Conservation (phyloP, 371 early-diverging fungal species). For the Apophysomyces variabilis region DNA sequence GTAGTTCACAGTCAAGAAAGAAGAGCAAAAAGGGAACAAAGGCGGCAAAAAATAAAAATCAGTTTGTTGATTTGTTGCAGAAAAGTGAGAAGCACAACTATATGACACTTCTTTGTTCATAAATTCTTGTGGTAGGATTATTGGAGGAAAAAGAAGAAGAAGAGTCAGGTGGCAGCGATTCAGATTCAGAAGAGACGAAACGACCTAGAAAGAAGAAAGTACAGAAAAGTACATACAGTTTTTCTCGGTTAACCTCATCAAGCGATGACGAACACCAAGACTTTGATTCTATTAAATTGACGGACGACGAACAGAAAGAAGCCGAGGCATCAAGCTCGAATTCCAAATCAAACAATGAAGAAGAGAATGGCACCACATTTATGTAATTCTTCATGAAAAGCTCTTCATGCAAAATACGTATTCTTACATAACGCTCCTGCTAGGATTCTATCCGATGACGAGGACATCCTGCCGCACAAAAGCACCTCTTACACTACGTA, state of each 20-base stretch:
- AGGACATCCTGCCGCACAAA: neutral
- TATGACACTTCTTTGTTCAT: neutral
- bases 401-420: neutral
- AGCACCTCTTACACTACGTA: neutral
- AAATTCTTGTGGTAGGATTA: neutral
- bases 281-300: neutral
- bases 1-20: neutral
- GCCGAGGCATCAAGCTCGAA: neutral
- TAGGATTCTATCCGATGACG: constrained; percentile 2
- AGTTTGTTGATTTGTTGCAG: constrained; percentile 26
- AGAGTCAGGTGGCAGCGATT: constrained; percentile 8
- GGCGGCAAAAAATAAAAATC: constrained; percentile 1
- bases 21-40: constrained; percentile 5
- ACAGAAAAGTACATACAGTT: neutral
- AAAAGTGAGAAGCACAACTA: constrained; percentile 22
- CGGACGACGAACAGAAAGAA: neutral
- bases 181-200: constrained; percentile 10
- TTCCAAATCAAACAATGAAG: neutral
- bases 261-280: neutral
- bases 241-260: neutral
- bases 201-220: constrained; percentile 14
- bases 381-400: neutral
- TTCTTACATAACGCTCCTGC: neutral
- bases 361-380: neutral
- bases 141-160: neutral